Conservation (phyloP, 305 asterid species). For the Fraxinus latifolia region DNA sequence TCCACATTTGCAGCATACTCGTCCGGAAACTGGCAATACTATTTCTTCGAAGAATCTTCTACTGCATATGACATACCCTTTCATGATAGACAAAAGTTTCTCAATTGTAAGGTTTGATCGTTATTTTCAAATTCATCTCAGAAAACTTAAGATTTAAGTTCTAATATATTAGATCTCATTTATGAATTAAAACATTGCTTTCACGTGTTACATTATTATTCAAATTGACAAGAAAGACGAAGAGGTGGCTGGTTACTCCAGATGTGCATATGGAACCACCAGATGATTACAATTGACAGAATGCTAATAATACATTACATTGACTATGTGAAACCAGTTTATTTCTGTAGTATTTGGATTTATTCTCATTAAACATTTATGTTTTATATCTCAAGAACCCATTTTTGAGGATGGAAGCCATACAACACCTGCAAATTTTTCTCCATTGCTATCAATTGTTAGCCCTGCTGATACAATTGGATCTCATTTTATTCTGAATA, state of each 20-base stretch:
- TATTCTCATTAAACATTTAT: background rate
- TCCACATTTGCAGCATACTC: background rate
- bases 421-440: background rate
- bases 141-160: background rate
- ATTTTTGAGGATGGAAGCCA: background rate
- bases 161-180: background rate
- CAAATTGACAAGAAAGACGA: slow-evolving; percentile 67
- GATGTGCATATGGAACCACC: slow-evolving; percentile 49
- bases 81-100: background rate
- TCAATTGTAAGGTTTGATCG: background rate
- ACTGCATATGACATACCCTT: background rate
- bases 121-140: background rate
- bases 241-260: slow-evolving; percentile 47
- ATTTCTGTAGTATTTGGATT: background rate
- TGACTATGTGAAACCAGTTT: background rate
- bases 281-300: slow-evolving; percentile 40
- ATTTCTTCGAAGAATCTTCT: background rate
- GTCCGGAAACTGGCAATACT: too few species aligned
- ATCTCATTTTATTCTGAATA: background rate
- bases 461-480: background rate
- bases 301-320: slow-evolving; percentile 8
- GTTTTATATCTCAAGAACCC: background rate
- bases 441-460: background rate
- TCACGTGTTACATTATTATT: background rate
- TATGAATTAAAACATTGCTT: background rate